phyloP scores from a whole-genome alignment of 768 basidiomycete genomes.

The Suillus paluster region DNA sequence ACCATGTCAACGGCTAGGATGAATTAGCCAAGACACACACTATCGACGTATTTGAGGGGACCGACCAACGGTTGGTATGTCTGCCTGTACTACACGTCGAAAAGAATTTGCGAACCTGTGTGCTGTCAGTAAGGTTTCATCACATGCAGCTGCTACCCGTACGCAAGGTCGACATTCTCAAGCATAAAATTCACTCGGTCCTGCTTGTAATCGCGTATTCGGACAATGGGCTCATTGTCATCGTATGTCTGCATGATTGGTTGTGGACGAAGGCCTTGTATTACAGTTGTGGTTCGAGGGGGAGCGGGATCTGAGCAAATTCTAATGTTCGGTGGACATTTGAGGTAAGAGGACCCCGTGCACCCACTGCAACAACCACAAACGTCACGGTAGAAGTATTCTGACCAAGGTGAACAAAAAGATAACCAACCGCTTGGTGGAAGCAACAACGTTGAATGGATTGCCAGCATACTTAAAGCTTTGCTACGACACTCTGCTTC shows the following conservation, averaged over 20 bases:
- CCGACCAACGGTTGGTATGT: slow-evolving; percentile 95
- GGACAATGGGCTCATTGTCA: slow-evolving; percentile 66
- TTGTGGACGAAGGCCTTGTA: not conserved
- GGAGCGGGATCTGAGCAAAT: not conserved
- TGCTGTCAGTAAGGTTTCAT: slow-evolving; percentile 18
- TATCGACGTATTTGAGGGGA: not conserved
- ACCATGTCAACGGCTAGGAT: slow-evolving; percentile 93
- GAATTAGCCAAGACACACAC: slow-evolving; percentile 9
- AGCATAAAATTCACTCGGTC: slow-evolving; percentile 91
- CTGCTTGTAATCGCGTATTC: slow-evolving; percentile 82
- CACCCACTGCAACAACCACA: slow-evolving; percentile 15
- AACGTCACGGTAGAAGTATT: not conserved
- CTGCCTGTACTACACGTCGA: slow-evolving; percentile 93
- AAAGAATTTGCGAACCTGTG: slow-evolving; percentile 91
- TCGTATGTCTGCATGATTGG: slow-evolving; percentile 40
- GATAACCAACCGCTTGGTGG: not conserved
- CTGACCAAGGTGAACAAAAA: not conserved
- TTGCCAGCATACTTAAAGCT: slow-evolving; percentile 37
- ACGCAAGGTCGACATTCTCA: slow-evolving; percentile 97
- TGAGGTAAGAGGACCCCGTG: slow-evolving; percentile 23
- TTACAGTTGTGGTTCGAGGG: slow-evolving; percentile 5
- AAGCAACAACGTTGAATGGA: no score
- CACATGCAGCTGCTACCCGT: slow-evolving; percentile 35
- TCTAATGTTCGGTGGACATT: not conserved
- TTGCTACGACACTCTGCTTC: slow-evolving; percentile 38